Evolutionary conservation across 2,329 filamentous ascomycete genomes (phyloP).

Genomic region (Venturia effusa): DNA sequence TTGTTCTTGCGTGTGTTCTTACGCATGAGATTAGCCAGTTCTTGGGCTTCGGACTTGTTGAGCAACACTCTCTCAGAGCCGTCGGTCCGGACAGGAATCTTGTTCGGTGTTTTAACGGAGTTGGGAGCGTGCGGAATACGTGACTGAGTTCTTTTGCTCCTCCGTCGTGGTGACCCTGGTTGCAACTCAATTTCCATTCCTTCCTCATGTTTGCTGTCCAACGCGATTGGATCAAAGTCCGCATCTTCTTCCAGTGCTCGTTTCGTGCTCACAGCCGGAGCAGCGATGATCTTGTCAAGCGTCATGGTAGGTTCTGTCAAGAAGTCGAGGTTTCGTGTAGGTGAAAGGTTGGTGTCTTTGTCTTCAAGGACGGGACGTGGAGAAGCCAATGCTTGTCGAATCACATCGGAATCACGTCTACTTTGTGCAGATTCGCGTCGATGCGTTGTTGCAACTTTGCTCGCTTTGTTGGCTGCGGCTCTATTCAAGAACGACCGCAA

Average conservation of each 20-base stretch:
- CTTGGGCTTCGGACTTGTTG: constrained; percentile 38
- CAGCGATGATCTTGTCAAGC: background rate
- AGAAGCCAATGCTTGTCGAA: constrained; percentile 36
- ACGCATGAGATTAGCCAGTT: constrained; percentile 33
- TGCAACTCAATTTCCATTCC: constrained; percentile 1
- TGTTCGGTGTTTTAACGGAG: constrained; percentile 23
- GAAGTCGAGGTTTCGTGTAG: constrained; percentile 13
- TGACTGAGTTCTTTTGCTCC: constrained; percentile 13
- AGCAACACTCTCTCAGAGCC: constrained; percentile 29
- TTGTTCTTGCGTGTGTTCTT: constrained; percentile 42
- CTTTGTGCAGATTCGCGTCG: constrained; percentile 21
- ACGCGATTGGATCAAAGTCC: background rate
- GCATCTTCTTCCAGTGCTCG: background rate
- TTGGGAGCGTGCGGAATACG: constrained; percentile 9
- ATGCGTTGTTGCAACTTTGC: constrained; percentile 22
- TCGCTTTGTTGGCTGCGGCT: constrained; percentile 35
- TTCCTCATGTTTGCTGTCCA: background rate
- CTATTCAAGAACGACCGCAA: constrained; percentile 39
- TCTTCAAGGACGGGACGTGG: constrained; percentile 34
- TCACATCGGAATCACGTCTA: constrained; percentile 35
- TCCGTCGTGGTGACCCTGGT: constrained; percentile 9
- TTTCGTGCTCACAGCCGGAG: background rate
- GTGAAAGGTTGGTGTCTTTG: constrained; percentile 38
- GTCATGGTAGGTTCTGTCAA: background rate
- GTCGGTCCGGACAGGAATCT: constrained; percentile 33